Evolutionary conservation across 306 rosid species (phyloP).

Genomic region (Pyrus communis): DNA sequence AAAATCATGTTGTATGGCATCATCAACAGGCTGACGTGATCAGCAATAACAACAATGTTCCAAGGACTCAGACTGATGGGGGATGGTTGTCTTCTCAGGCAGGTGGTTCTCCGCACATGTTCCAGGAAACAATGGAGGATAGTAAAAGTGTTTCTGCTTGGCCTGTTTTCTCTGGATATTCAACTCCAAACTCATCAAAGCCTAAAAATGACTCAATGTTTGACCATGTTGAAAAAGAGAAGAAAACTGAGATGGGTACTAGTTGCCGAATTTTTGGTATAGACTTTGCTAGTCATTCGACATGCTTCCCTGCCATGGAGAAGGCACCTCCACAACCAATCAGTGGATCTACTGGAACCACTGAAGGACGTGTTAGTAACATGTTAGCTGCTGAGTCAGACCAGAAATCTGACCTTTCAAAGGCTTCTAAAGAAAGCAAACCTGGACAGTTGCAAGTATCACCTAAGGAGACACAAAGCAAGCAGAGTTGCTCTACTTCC

Average conservation of each 20-base stretch:
- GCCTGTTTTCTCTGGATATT: constrained; percentile 31
- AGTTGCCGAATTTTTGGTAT: constrained; percentile 70
- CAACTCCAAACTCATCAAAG: constrained; percentile 34
- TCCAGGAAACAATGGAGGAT: constrained; percentile 58
- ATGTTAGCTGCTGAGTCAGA: constrained; percentile 44
- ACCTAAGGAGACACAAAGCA: constrained; percentile 54
- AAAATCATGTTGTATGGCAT: constrained; percentile 37
- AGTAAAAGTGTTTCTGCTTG: constrained; percentile 43
- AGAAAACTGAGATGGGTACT: constrained; percentile 49
- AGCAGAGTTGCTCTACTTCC: constrained; percentile 39
- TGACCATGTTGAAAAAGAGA: constrained; percentile 51
- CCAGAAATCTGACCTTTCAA: constrained; percentile 40
- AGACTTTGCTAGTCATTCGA: constrained; percentile 45
- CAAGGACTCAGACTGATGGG: constrained; percentile 50
- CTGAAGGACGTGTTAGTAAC: constrained; percentile 39
- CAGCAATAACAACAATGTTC: constrained; percentile 31
- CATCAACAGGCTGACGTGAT: constrained; percentile 42
- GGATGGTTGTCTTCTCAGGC: constrained; percentile 56
- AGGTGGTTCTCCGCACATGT: constrained; percentile 35
- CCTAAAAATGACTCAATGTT: constrained; percentile 28
- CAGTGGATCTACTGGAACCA: constrained; percentile 8
- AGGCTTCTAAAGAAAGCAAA: constrained; percentile 41
- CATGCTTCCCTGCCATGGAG: constrained; percentile 26
- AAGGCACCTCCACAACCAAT: constrained; percentile 26
- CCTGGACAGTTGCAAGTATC: constrained; percentile 33